Evolutionary conservation across 495 filamentous ascomycete genomes (phyloP).

Genomic region (Annulohypoxylon moriforme): DNA sequence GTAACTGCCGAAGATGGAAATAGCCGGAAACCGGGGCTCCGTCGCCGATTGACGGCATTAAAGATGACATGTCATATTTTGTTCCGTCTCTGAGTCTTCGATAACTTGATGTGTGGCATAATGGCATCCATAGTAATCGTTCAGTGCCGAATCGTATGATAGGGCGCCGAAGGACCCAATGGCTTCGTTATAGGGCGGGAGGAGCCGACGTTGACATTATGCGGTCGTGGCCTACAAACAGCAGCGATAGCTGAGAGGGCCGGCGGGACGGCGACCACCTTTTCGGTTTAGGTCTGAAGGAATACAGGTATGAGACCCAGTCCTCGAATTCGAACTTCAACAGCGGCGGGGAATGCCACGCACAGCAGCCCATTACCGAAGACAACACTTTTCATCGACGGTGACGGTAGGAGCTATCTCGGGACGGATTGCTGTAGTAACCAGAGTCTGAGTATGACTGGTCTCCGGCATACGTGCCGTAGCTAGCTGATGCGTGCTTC

Average conservation of each 20-base stretch:
- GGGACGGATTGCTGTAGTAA: conserved; percentile 61
- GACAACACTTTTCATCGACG: conserved; percentile 65
- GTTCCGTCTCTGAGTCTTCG: conserved; percentile 41
- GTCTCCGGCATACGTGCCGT: conserved; percentile 36
- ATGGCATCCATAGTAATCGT: conserved; percentile 34
- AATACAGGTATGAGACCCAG: conserved; percentile 63
- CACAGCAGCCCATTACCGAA: conserved; percentile 62
- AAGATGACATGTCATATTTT: conserved; percentile 15
- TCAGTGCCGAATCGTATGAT: conserved; percentile 28
- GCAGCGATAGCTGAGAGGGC: conserved; percentile 61
- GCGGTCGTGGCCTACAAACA: conserved; percentile 61
- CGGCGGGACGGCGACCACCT: conserved; percentile 51
- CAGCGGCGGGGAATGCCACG: conserved; percentile 59
- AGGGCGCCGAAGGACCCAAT: conserved; percentile 27
- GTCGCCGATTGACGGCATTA: conserved; percentile 12
- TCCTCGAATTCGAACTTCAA: conserved; percentile 57
- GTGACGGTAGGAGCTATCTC: conserved; percentile 54
- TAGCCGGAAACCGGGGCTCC: conserved; percentile 3
- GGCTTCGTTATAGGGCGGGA: conserved; percentile 43
- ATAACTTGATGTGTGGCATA: conserved; percentile 33
- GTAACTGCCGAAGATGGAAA: conserved; percentile 23
- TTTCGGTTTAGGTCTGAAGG: conserved; percentile 56
- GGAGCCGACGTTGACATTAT: conserved; percentile 59
- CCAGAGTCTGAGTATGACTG: conserved; percentile 63
- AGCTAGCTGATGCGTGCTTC: conserved; percentile 63